These are phyloP conservation scores for Cyberlindnera veronae DNA, from an alignment of 805 yeast genomes.

Conservation along the genomic window DNA sequence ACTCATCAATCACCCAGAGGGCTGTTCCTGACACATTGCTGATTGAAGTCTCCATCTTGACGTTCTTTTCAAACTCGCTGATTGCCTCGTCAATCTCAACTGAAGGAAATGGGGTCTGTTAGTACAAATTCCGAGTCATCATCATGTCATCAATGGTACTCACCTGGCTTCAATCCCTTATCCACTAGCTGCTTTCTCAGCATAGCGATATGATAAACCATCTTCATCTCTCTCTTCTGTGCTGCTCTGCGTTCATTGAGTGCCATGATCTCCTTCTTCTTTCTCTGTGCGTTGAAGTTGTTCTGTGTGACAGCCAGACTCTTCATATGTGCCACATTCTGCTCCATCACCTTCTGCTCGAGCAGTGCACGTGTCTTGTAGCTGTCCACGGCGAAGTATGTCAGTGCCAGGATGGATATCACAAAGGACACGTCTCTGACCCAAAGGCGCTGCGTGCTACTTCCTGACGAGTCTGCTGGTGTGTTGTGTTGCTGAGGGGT, in stretches of 20 bases:
- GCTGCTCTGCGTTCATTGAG: constrained; percentile 47
- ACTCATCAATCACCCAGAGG: constrained; percentile 57
- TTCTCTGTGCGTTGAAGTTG: constrained; percentile 46
- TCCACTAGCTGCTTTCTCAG: constrained; percentile 57
- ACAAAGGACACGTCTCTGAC: constrained; percentile 40
- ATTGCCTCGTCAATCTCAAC: constrained; percentile 50
- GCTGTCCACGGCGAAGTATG: constrained; percentile 51
- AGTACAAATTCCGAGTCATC: constrained; percentile 3
- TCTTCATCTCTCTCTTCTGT: constrained; percentile 49
- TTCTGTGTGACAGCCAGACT: constrained; percentile 39
- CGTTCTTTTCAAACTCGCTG: constrained; percentile 52
- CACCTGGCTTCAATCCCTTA: constrained; percentile 51
- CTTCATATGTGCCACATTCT: constrained; percentile 31
- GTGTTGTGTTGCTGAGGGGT: neutral
- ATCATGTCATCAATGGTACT: constrained; percentile 8
- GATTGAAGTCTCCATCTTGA: constrained; percentile 54
- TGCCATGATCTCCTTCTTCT: constrained; percentile 49
- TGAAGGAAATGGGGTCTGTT: constrained; percentile 10
- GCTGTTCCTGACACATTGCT: constrained; percentile 51
- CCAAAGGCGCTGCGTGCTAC: neutral
- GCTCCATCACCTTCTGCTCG: constrained; percentile 30
- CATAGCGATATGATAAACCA: constrained; percentile 66
- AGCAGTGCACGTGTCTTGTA: constrained; percentile 39
- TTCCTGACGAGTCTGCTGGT: no score
- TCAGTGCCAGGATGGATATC: constrained; percentile 40